phyloP scores from a whole-genome alignment of 2,329 filamentous ascomycete genomes.

The Penicillium sp. region DNA sequence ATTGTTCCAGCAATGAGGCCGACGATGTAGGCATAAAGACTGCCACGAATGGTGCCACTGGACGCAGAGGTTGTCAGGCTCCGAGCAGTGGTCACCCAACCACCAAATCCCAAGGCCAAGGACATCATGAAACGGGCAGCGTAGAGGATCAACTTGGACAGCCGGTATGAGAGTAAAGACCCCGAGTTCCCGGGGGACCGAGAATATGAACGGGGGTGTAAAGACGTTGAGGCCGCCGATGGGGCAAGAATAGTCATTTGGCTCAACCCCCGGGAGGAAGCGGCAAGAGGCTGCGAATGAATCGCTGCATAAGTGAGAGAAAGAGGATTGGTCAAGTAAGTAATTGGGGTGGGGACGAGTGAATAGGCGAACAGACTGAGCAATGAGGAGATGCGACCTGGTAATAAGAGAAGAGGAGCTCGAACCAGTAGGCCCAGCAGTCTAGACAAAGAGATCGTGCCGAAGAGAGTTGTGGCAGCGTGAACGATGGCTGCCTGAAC shows the following conservation, averaged over 20 bases:
- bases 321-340: constrained; percentile 83
- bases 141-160: constrained; percentile 88
- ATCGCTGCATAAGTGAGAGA: constrained; percentile 92
- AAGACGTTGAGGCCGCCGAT: constrained; percentile 66
- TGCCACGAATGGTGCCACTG: constrained; percentile 61
- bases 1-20: constrained; percentile 91
- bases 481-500: constrained; percentile 81
- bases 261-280: constrained; percentile 74
- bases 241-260: constrained; percentile 79
- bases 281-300: constrained; percentile 78
- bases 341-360: constrained; percentile 80
- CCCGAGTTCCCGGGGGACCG: constrained; percentile 42
- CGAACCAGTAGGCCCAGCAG: constrained; percentile 77
- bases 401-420: constrained; percentile 80
- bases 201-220: constrained; percentile 47
- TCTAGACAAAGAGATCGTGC: constrained; percentile 86
- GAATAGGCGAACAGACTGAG: constrained; percentile 72
- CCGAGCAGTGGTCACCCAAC: constrained; percentile 92
- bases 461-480: constrained; percentile 81
- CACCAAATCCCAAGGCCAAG: constrained; percentile 83
- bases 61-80: constrained; percentile 64
- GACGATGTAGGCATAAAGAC: constrained; percentile 91
- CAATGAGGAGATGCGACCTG: constrained; percentile 68
- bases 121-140: constrained; percentile 91
- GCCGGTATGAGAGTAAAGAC: constrained; percentile 77